Evolutionary conservation across 2,329 filamentous ascomycete species (phyloP).

Genomic region (Exophiala lecanii-corni): DNA sequence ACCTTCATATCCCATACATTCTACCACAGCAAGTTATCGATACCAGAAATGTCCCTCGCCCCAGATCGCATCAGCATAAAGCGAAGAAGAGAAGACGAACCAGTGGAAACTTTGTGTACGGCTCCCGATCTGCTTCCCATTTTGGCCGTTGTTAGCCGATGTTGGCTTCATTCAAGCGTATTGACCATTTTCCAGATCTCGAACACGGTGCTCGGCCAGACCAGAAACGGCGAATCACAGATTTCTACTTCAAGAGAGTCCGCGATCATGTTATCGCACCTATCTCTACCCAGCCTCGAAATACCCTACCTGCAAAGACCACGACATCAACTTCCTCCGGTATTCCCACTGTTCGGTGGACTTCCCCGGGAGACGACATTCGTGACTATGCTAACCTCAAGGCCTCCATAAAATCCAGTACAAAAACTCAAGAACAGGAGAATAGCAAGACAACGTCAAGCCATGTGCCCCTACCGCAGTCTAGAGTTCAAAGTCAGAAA

Average conservation of each 20-base stretch:
- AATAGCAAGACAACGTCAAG: no score
- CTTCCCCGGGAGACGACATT: constrained; percentile 39
- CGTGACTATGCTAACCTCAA: constrained; percentile 27
- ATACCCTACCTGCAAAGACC: constrained; percentile 12
- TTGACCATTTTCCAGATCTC: constrained; percentile 34
- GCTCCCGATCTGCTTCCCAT: constrained; percentile 8
- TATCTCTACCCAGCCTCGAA: constrained; percentile 21
- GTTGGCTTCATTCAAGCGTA: no score
- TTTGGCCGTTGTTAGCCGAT: no score
- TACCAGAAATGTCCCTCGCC: no score
- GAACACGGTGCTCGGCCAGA: constrained; percentile 39
- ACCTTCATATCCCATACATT: no score
- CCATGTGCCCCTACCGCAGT: no score
- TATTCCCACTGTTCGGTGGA: constrained; percentile 39
- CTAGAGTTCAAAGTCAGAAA: no score
- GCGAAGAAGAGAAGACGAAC: constrained; percentile 52
- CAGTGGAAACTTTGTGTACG: constrained; percentile 51
- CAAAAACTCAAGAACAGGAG: no score
- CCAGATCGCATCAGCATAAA: constrained; percentile 53
- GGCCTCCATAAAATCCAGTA: background rate
- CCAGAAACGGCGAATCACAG: constrained; percentile 45
- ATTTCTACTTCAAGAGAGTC: constrained; percentile 45
- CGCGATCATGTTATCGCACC: constrained; percentile 23
- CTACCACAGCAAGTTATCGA: no score
- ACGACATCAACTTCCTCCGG: constrained; percentile 12